Percentiles rank a stretch among this genome's conserved stretches.
phyloP scores from a whole-genome alignment of 2,329 filamentous ascomycete genomes.

The Curvularia sp. region DNA sequence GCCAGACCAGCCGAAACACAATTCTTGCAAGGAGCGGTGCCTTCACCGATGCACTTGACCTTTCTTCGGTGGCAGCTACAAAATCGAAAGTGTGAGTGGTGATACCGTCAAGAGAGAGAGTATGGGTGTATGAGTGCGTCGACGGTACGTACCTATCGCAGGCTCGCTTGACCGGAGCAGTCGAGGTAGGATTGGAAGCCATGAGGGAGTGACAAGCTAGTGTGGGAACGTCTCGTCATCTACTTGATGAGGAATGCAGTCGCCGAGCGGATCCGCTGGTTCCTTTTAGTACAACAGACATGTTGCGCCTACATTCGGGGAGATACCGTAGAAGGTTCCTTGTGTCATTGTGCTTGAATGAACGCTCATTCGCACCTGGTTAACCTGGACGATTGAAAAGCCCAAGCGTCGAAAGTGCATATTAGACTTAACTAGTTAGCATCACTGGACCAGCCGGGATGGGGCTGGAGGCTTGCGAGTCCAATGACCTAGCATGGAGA shows the following conservation, averaged over 20 bases:
- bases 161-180: constrained; percentile 51
- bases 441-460: constrained; percentile 34
- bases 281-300: constrained; percentile 40
- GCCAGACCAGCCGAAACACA: constrained; percentile 64
- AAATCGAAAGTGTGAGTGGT: constrained; percentile 20
- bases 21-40: constrained; percentile 64
- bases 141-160: constrained; percentile 50
- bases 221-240: constrained; percentile 32
- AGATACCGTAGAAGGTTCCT: constrained; percentile 36
- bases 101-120: constrained; percentile 5
- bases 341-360: constrained; percentile 46
- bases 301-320: constrained; percentile 39
- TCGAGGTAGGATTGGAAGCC: constrained; percentile 42
- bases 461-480: constrained; percentile 20
- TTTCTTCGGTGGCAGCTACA: constrained; percentile 57
- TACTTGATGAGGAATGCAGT: constrained; percentile 30
- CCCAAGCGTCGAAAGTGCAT: constrained; percentile 46
- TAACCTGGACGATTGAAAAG: constrained; percentile 42
- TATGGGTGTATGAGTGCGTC: constrained; percentile 6
- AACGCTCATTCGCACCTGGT: constrained; percentile 42
- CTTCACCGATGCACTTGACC: constrained; percentile 60
- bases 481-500: constrained; percentile 37
- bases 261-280: constrained; percentile 36
- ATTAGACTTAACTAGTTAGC: constrained; percentile 42
- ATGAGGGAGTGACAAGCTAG: constrained; percentile 34